A percentile compares a stretch with the other conserved stretches of the same genome.
Conservation (phyloP, 1,284 basidiomycete genomes). For the Ustilago curta region DNA sequence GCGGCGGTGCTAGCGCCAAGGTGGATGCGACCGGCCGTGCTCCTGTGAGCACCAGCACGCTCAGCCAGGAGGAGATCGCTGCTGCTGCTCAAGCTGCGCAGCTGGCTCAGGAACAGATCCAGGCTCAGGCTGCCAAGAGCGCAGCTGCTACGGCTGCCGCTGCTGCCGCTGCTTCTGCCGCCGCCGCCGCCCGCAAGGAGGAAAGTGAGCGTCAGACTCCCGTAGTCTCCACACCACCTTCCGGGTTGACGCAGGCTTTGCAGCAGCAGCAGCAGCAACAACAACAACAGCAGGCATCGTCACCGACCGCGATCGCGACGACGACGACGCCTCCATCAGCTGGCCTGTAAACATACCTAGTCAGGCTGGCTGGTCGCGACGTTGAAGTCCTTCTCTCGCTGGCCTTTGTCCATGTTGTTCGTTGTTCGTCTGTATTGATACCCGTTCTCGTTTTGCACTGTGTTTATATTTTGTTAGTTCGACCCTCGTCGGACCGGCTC, state of each 20-base stretch:
- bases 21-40: conserved; percentile 66
- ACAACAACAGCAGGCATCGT: conserved; percentile 13
- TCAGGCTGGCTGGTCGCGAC: conserved; percentile 1
- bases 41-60: conserved; percentile 63
- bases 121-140: conserved; percentile 56
- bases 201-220: conserved; percentile 29
- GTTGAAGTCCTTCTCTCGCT: conserved; percentile 4
- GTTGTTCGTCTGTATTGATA: conserved; percentile 39
- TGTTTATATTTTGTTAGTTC: conserved; percentile 41
- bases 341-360: conserved; percentile 22
- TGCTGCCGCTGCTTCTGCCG: conserved; percentile 43
- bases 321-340: conserved; percentile 16
- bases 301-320: not conserved
- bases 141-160: conserved; percentile 49
- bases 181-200: conserved; percentile 51
- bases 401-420: conserved; percentile 11
- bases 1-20: conserved; percentile 65
- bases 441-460: conserved; percentile 28
- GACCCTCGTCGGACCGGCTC: conserved; percentile 22
- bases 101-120: conserved; percentile 57
- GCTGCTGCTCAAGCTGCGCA: conserved; percentile 65
- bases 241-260: conserved; percentile 40
- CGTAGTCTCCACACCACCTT: conserved; percentile 30
- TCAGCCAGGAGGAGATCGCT: conserved; percentile 63
- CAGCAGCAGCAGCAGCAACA: conserved; percentile 24